A percentile compares a stretch with the other conserved stretches of the same genome.
These are phyloP conservation scores for Cyclotella baltica DNA, from an alignment of 108 stramenopile species.

Conservation along the genomic window DNA sequence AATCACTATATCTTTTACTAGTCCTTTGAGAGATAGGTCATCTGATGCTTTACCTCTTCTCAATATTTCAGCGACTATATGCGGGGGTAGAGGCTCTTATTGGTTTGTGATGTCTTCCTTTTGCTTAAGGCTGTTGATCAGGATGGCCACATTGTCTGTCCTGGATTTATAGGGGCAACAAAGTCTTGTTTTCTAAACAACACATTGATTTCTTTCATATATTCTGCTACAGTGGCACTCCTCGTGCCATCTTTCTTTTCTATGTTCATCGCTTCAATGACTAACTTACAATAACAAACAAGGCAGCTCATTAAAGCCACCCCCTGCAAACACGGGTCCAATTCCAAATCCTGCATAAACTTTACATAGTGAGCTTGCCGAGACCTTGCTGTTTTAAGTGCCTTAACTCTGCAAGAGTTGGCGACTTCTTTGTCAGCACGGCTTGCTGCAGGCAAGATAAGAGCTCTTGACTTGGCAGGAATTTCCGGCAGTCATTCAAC, in stretches of 20 bases:
- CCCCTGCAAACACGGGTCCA: background rate
- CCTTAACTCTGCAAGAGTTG: too few species aligned
- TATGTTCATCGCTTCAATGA: too few species aligned
- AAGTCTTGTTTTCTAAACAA: background rate
- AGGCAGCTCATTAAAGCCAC: background rate
- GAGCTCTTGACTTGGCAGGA: slow-evolving; percentile 8
- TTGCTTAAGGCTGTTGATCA: too few species aligned
- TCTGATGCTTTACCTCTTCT: background rate
- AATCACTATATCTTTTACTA: background rate
- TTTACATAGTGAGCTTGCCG: slow-evolving; percentile 17
- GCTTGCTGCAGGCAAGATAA: slow-evolving; percentile 5
- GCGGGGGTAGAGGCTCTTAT: background rate
- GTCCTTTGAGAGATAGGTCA: background rate
- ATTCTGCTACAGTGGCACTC: too few species aligned
- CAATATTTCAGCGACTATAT: background rate
- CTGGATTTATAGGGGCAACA: background rate
- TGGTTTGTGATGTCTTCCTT: background rate
- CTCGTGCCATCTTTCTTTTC: too few species aligned
- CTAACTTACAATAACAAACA: too few species aligned
- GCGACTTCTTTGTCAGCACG: slow-evolving; percentile 15
- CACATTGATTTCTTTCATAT: too few species aligned
- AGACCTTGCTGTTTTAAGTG: too few species aligned
- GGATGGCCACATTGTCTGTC: too few species aligned
- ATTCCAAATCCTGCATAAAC: background rate
- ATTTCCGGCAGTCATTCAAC: slow-evolving; percentile 4